Evolutionary conservation across 257 asterid genomes (phyloP).

Genomic region (Solanum phureja): DNA sequence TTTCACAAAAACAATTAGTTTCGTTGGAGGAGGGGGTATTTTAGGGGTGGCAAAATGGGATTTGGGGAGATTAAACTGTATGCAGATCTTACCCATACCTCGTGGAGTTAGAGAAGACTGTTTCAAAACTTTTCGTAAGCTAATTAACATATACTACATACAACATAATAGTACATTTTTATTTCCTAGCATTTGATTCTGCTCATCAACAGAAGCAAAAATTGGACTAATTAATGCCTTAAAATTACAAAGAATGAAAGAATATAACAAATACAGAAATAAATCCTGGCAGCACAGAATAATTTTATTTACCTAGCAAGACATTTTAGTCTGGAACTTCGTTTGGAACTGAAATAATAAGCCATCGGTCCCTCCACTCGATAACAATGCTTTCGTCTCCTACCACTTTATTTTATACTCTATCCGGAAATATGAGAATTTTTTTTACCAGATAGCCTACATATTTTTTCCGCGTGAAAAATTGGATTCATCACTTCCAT

Average conservation of each 20-base stretch:
- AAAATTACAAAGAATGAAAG: background rate
- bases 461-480: background rate
- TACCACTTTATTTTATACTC: background rate
- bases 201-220: background rate
- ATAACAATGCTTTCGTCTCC: background rate
- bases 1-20: background rate
- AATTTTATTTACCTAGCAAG: background rate
- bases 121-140: background rate
- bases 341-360: background rate
- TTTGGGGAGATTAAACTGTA: background rate
- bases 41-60: background rate
- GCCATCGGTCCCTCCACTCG: background rate
- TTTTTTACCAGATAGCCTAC: background rate
- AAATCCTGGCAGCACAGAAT: background rate
- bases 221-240: background rate
- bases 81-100: background rate
- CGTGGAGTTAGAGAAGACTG: background rate
- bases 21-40: background rate
- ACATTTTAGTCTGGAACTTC: background rate
- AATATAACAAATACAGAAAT: background rate
- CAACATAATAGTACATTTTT: background rate
- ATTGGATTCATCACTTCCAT: constrained; percentile 50
- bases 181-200: background rate
- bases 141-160: background rate
- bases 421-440: background rate